Evolutionary conservation across 352 stramenopile species (phyloP).

Genomic region (Pythium aphanidermatum): DNA sequence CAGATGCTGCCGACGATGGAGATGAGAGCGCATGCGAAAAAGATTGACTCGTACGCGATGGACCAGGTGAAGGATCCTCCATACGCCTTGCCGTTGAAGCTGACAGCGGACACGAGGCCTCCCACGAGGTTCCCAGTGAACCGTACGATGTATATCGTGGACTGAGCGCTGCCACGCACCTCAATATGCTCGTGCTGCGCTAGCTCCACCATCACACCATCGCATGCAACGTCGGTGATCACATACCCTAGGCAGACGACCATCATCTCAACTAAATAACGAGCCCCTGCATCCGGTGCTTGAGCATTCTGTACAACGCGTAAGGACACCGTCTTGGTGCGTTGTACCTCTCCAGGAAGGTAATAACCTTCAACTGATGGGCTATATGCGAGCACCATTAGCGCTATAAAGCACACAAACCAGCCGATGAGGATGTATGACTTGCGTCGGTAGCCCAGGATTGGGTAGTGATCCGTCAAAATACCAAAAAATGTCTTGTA

Average conservation of each 20-base stretch:
- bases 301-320: conserved; percentile 42
- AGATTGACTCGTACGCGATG: conserved; percentile 43
- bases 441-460: conserved; percentile 57
- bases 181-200: conserved; percentile 65
- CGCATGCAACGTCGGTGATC: conserved; percentile 58
- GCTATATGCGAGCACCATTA: conserved; percentile 49
- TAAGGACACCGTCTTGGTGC: conserved; percentile 30
- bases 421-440: conserved; percentile 72
- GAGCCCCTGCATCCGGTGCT: conserved; percentile 31
- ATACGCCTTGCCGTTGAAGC: conserved; percentile 58
- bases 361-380: conserved; percentile 48
- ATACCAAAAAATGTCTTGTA: conserved; percentile 78
- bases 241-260: conserved; percentile 58
- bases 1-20: conserved; percentile 26
- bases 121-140: conserved; percentile 42
- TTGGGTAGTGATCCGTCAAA: conserved; percentile 57
- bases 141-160: conserved; percentile 63
- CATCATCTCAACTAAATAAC: conserved; percentile 57
- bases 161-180: conserved; percentile 46
- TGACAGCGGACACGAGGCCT: conserved; percentile 40
- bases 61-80: conserved; percentile 55
- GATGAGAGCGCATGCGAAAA: conserved; percentile 43
- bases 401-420: conserved; percentile 38
- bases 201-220: conserved; percentile 66
- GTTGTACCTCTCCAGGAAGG: conserved; percentile 45